Evolutionary conservation across 2,329 filamentous ascomycete species (phyloP).

Genomic region (Trichoderma aggressivum): DNA sequence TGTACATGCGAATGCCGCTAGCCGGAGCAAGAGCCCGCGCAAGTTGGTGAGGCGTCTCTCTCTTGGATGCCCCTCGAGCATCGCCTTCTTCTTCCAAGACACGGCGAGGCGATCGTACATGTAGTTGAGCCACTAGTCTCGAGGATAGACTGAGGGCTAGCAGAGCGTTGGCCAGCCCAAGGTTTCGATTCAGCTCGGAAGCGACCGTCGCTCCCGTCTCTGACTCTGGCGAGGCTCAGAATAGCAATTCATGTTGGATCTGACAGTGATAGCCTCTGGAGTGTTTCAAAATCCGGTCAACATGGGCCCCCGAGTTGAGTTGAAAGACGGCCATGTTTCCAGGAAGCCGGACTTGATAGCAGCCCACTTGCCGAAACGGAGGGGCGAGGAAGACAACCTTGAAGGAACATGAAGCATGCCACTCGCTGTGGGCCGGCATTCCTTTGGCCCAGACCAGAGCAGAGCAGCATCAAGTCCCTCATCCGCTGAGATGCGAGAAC

Average conservation of each 20-base stretch:
- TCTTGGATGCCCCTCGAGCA: not conserved
- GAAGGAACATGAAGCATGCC: not conserved
- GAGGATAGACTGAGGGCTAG: constrained; percentile 6
- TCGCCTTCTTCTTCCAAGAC: not conserved
- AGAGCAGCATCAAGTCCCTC: not conserved
- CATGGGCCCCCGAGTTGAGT: not conserved
- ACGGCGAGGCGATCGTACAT: not conserved
- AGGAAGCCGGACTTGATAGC: not conserved
- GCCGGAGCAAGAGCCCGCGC: not conserved
- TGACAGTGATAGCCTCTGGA: not conserved
- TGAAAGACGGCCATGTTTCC: not conserved
- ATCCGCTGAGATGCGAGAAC: not conserved
- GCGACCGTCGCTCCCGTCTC: constrained; percentile 1
- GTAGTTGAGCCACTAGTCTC: not conserved
- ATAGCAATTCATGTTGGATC: not conserved
- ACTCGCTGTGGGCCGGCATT: not conserved
- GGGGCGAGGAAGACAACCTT: not conserved
- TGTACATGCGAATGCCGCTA: not conserved
- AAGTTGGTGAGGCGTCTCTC: not conserved
- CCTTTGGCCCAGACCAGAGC: not conserved
- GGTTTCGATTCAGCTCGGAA: constrained; percentile 15
- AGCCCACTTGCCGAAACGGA: not conserved
- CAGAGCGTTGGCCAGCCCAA: not conserved
- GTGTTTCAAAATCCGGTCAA: not conserved
- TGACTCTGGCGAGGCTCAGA: not conserved